Evolutionary conservation across 805 yeast genomes (phyloP), one percentile per base, ranked within the genome.

Genomic region (Ogataea paradorogensis): DNA sequence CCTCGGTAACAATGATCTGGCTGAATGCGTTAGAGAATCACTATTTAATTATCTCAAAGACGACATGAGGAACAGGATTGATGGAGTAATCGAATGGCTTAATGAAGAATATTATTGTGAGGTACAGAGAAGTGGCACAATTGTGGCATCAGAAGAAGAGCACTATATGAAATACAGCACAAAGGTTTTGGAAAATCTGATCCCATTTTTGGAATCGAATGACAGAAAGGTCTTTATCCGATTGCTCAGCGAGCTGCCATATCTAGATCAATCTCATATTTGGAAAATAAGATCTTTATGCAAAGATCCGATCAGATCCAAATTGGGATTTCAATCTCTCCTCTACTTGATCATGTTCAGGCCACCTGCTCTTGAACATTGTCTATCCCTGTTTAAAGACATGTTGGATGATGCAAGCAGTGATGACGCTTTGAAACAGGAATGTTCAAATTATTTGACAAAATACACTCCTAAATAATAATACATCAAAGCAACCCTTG

Each of bases 71-170:
- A 70, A 68, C 8, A 69, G 91, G 25, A 71, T 90, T 9, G 95
- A 86, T 43, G 63, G 82, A 25, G 80, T 88, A 14, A 79, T 91
- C 27, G 89, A 84, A 47, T 93, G 99, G 99, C 66, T 93, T 40
- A 90, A 84, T 53, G 99, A 93, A 63, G 99, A 93, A 61, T 93
- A 96, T 35, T 60, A 56, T 40, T 39, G 95, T 81, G 78, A 63
- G 69, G 77, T 34, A 85, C 82, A 54, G 43, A 43, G 48, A 7
- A 51, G 44, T 16, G 49, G 50, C 13, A 50, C 43, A 20, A 48
- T 46, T 25, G 49, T 51, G 32, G 36, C 42, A 25, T 48, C 38
- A 33, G 48, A 48, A n/a, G 46, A 43, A 6, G 47, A 56, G 20
- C 60, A 52, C 3, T 93, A 93, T 60, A 61, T 74, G 42, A 68